Evolutionary conservation across 2,329 filamentous ascomycete genomes (phyloP), one percentile per base, ranked within the genome.

Genomic region (Helotiales sp.): DNA sequence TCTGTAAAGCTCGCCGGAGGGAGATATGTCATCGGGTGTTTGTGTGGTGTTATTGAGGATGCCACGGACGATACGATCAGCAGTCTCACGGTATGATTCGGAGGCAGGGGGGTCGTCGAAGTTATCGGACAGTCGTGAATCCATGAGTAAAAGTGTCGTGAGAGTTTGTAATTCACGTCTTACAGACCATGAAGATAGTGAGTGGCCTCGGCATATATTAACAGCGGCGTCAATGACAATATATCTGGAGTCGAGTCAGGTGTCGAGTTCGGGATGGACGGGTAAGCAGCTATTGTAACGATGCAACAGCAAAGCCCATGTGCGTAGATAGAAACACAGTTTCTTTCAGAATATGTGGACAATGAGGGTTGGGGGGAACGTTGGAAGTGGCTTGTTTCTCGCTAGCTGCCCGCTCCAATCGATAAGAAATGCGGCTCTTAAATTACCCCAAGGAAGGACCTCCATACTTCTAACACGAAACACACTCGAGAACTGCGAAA

Each of bases 1-100:
- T 63, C 74, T 69, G 60, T 72, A 75, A 49, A 78, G 65, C 67
- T 79, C 75, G 62, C 75, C 74, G 25, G 76, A 78, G 19, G 74
- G 73, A 50, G 73, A 76, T 44, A 76, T 72, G 40, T 75, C 67
- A 60, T 71, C 66, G 15, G 71, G 60, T 55, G 72, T 66, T 61
- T 72, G 67, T 13, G 59, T 63, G 59, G 73, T 52, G 38, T 59
- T 71, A 67, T 77, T 72, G 66, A 76, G 71, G 54, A 75, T 74
- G 54, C 71, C 74, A 51, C 71, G 71, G 24, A 77, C 63, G n/a
- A 72, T 66, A 50, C 68, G 59, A 69, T 67, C 62, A 36, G 68
- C 69, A 8, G 65, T 68, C 53, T 67, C 63, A 47, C 62, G 57
- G 25, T 58, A 54, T 34, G 63, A 62, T 50, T 69, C 65, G 46